phyloP scores from a whole-genome alignment of 257 asterid species.

The Gardenia jasminoides region DNA sequence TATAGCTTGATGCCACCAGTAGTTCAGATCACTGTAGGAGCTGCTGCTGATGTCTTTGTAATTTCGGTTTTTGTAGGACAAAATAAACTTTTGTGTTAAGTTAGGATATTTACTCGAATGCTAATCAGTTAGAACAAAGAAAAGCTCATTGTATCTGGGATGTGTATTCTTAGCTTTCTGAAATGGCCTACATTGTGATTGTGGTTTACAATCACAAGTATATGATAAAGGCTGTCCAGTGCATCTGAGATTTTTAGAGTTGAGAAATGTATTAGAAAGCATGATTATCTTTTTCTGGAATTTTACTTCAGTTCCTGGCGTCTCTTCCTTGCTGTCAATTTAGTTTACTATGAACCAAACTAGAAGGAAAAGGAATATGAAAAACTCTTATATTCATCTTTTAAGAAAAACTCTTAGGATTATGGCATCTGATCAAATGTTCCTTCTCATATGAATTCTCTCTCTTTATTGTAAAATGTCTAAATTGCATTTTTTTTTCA shows the following conservation, averaged over 20 bases:
- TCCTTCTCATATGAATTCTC: background rate
- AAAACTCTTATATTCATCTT: background rate
- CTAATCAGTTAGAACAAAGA: background rate
- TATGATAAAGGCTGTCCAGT: background rate
- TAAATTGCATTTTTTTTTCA: background rate
- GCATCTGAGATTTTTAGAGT: background rate
- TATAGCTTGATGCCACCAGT: background rate
- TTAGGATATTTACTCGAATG: background rate
- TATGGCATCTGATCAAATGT: background rate
- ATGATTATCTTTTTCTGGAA: background rate
- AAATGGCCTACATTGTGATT: background rate
- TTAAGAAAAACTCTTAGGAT: background rate
- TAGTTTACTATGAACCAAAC: background rate
- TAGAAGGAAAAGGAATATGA: background rate
- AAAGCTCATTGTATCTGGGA: background rate
- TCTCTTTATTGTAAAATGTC: background rate
- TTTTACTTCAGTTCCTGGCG: background rate
- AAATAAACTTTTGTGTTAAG: background rate
- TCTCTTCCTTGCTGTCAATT: background rate
- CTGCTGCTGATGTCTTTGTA: background rate
- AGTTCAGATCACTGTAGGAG: background rate
- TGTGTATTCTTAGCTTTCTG: background rate
- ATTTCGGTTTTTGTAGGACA: background rate
- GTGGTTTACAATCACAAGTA: background rate
- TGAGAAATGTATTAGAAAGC: background rate